Evolutionary conservation across 306 rosid genomes (phyloP), one percentile per base, ranked within the genome.

Genomic region (Dalbergia cochinchinensis): DNA sequence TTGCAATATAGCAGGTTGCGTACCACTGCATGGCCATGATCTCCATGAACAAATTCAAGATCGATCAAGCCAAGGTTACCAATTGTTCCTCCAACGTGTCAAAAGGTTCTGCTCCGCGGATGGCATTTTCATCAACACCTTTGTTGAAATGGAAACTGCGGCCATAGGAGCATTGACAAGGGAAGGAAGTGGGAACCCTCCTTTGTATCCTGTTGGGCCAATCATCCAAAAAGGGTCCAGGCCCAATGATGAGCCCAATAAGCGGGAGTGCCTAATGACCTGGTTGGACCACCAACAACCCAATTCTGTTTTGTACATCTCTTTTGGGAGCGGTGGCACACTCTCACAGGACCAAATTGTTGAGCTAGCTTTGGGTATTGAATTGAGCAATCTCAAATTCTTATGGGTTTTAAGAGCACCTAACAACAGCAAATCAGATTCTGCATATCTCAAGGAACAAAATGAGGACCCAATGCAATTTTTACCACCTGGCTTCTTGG

Each of bases 261-360:
- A 11, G 58, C 41, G 7, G 8, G 33, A 26, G n/a, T 77, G 81
- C 4, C 33, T 78, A 14, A 60, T 8, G 3, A 26, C 31, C 0
- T 78, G 77, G 77, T 47, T 78, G 54, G 77, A 78, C 47, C 33
- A 18, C 14, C 83, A 78, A 13, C 41, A 10, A 34, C 8, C 42
- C 2, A 54, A n/a, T 3, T 78, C 76, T 4, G 71, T 78, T 39
- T 18, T 78, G 31, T 78, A 71, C 7, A 50, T 71, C 34, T 71
- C 54, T 34, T 69, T 69, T 60, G 77, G 83, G 0, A 79, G 83
- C 9, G 83, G 83, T 8, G 83, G 65, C 5, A 79, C 83, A 14
- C 37, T 70, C 1, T 69, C 83, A 0, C 19, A 18, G 1, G 57
- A 13, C 22, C 22, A 20, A 20, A 20, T 20, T 20, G 22, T 20